Base-by-base conservation (phyloP, 2,329 filamentous ascomycete species). In the Rhexocercosporidium sp. region DNA sequence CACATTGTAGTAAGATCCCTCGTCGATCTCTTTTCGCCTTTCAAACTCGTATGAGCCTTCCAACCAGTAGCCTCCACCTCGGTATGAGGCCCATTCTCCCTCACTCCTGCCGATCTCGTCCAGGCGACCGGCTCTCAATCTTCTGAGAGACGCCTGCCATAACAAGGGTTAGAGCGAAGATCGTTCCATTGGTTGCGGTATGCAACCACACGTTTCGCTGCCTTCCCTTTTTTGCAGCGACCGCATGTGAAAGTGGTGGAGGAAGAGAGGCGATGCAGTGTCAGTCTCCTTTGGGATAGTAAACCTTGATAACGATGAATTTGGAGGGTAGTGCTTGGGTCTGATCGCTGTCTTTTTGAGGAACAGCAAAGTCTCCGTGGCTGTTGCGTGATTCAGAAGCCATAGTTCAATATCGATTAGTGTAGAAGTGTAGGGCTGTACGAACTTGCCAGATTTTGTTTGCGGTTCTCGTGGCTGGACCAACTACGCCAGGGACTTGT, bases 181-280 rank as follows among this genome's bases (percentile, higher is more conserved):
- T 68, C 66, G 62, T 65, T 60, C 66, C 57, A 62, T 57, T 68
- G 61, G 34, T 62, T 62, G 12, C 37, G 37, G 61, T 64, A 37
- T 64, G 53, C 64, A 56, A 61, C 65, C 25, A 64, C 56, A 68
- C 66, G 67, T 60, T 66, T 69, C 56, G 67, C 59, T 59, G 51
- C 66, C 67, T 69, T 69, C 60, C 67, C 65, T 57, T 66, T 66
- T 54, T 66, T 67, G 67, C 60, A 69, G n/a, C 67, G 60, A 62
- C 67, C 67, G 54, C 64, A 67, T 67, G 67, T 65, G 56, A 65
- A 67, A 65, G 31, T 61, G 61, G 60, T 62, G 34, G 65, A 62
- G 60, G 68, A 65, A 65, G 62, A 70, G 68, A 66, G 62, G 7
- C 68, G 68, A 69, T 69, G 59, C 59, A 69, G 64, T 67, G 37